Percentiles rank a stretch among this genome's conserved stretches.
Evolutionary conservation across 2,329 filamentous ascomycete genomes (phyloP).

Genomic region (Madurella mycetomatis): DNA sequence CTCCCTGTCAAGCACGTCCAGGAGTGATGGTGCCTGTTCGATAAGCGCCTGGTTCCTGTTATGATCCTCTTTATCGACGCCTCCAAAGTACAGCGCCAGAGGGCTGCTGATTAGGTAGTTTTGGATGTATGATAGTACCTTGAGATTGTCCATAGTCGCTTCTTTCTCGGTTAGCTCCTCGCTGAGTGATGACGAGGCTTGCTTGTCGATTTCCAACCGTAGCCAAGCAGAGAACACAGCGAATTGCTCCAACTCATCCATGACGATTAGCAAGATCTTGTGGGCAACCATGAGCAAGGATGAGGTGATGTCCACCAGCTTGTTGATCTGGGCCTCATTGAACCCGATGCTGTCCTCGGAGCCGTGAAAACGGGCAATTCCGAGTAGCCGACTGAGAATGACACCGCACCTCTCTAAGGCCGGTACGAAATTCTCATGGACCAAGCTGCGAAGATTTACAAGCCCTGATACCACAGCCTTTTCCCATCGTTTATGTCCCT

Average conservation of each 20-base stretch:
- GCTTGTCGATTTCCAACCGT: conserved; percentile 73
- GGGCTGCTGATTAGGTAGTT: conserved; percentile 63
- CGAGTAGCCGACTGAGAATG: conserved; percentile 75
- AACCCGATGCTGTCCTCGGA: conserved; percentile 63
- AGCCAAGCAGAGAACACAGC: conserved; percentile 78
- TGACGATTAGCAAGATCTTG: conserved; percentile 64
- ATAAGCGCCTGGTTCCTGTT: conserved; percentile 42
- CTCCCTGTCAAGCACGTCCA: conserved; percentile 48
- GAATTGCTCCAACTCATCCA: conserved; percentile 76
- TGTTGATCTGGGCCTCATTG: conserved; percentile 57
- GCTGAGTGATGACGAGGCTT: conserved; percentile 58
- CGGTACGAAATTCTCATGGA: conserved; percentile 85
- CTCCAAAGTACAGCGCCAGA: conserved; percentile 56
- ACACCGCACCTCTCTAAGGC: conserved; percentile 79
- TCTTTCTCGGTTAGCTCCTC: conserved; percentile 77
- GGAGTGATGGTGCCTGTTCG: conserved; percentile 42
- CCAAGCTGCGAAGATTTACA: conserved; percentile 67
- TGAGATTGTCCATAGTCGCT: conserved; percentile 66
- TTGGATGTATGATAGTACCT: conserved; percentile 73
- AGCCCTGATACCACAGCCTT: conserved; percentile 77
- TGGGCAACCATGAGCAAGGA: conserved; percentile 73
- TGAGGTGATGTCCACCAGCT: conserved; percentile 65
- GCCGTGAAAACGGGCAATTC: conserved; percentile 76
- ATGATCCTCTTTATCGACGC: conserved; percentile 47
- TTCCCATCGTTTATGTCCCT: conserved; percentile 95